phyloP scores from a whole-genome alignment of 257 asterid genomes.

The Solanum pinnatisectum region DNA sequence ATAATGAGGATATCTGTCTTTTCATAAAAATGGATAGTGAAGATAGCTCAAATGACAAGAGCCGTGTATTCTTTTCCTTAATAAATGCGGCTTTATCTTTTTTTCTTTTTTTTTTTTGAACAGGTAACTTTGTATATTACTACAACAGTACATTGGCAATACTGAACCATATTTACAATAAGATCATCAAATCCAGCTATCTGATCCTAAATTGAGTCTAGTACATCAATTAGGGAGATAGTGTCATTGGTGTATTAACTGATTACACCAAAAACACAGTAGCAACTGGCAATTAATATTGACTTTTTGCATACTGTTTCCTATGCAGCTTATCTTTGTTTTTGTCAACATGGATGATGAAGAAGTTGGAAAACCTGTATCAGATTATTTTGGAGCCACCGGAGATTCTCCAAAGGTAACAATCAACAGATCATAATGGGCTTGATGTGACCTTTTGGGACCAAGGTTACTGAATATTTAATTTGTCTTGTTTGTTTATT shows the following conservation, averaged over 20 bases:
- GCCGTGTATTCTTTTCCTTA: constrained; percentile 3
- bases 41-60: background rate
- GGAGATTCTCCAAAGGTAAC: constrained; percentile 70
- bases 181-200: no score
- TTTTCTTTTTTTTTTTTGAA: no score
- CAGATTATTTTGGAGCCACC: constrained; percentile 78
- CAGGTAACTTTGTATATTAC: no score
- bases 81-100: constrained; percentile 34
- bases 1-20: background rate
- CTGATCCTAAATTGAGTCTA: no score
- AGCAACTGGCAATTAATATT: no score
- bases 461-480: background rate
- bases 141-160: no score
- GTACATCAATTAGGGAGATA: no score
- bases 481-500: background rate
- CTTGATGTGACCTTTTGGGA: background rate
- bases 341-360: constrained; percentile 70
- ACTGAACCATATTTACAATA: no score
- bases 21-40: background rate
- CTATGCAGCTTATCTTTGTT: constrained; percentile 68
- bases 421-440: background rate
- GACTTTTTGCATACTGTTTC: no score
- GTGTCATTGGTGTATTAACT: no score
- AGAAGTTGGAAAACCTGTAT: constrained; percentile 83
- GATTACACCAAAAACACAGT: no score